Percentiles rank a stretch among this genome's conserved stretches.
Evolutionary conservation across 2,329 filamentous ascomycete species (phyloP).

Genomic region (Thermothelomyces thermophilus): DNA sequence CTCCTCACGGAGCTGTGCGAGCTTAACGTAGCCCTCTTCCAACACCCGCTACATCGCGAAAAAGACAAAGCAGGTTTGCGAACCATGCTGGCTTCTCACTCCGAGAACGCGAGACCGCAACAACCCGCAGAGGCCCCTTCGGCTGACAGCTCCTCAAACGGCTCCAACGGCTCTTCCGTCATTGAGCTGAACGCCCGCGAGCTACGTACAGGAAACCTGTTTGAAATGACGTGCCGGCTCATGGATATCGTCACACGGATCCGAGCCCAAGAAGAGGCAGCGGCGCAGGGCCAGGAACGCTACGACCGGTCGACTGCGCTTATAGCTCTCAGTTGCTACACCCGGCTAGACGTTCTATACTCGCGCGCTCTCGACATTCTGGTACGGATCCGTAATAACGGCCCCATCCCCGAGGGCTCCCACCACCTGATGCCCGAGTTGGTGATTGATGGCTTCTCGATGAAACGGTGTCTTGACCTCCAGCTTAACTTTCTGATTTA

Average conservation of each 20-base stretch:
- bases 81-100: not conserved
- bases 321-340: not conserved
- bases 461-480: not conserved
- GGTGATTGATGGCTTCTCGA: conserved; percentile 1
- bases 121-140: not conserved
- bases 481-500: not conserved
- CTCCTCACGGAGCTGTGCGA: not conserved
- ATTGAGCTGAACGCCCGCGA: not conserved
- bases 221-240: not conserved
- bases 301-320: conserved; percentile 1
- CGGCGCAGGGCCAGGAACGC: not conserved
- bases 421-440: not conserved
- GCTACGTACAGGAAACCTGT: not conserved
- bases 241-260: not conserved
- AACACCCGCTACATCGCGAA: not conserved
- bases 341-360: not conserved
- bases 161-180: not conserved
- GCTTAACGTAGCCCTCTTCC: not conserved
- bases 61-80: not conserved
- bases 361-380: not conserved
- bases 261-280: not conserved
- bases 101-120: not conserved
- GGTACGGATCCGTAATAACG: not conserved
- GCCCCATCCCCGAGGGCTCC: not conserved
- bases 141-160: not conserved